These are phyloP conservation scores for Diaporthe helianthi DNA, from an alignment of 2,329 filamentous ascomycete species.

Conservation along the genomic window DNA sequence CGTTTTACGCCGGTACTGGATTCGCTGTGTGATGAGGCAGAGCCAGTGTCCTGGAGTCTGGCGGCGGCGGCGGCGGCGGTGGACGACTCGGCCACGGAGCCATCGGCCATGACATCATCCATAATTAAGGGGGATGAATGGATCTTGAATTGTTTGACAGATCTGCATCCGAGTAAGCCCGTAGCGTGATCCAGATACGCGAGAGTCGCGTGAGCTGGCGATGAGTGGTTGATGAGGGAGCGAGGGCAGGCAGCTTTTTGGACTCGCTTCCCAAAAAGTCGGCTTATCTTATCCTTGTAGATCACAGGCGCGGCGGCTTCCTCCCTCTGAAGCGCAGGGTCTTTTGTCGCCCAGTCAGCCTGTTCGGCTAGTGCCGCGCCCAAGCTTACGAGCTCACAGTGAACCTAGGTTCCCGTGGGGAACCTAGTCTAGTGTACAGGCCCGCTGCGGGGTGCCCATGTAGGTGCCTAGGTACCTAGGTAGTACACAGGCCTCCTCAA, in stretches of 20 bases:
- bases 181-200: background rate
- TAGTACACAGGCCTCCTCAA: too few species aligned
- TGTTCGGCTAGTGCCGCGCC: background rate
- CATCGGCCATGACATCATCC: constrained; percentile 12
- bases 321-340: background rate
- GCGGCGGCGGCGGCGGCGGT: background rate
- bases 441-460: too few species aligned
- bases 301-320: too few species aligned
- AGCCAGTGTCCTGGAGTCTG: background rate
- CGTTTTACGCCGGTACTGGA: constrained; percentile 32
- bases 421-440: too few species aligned
- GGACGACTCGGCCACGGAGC: background rate
- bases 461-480: background rate
- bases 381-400: background rate
- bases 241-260: background rate
- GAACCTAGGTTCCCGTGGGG: constrained; percentile 2
- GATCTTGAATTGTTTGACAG: background rate
- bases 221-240: background rate
- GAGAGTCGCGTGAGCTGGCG: background rate
- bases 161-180: background rate
- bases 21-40: constrained; percentile 27
- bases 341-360: background rate
- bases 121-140: background rate
- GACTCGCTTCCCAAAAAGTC: constrained; percentile 8
- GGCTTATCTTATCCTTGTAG: constrained; percentile 18